Conservation (phyloP, 1,284 basidiomycete genomes). For the Tylopilus sp. region DNA sequence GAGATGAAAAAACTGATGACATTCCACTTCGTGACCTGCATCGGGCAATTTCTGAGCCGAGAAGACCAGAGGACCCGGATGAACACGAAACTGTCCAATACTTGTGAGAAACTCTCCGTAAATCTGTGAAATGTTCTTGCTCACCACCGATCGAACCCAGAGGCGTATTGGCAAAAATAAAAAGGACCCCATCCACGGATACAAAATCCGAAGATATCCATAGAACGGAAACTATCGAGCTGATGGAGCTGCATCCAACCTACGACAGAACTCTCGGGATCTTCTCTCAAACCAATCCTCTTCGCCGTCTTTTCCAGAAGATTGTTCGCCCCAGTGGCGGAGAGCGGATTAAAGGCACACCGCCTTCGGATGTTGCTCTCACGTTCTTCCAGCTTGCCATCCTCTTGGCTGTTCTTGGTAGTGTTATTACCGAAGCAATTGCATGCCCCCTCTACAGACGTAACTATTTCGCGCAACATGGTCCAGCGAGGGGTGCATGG, state of each 20-base stretch:
- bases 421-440: slow-evolving; percentile 78
- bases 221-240: slow-evolving; percentile 79
- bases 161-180: slow-evolving; percentile 61
- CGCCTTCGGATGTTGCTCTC: slow-evolving; percentile 62
- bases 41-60: slow-evolving; percentile 42
- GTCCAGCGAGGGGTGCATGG: slow-evolving; percentile 70
- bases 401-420: slow-evolving; percentile 75
- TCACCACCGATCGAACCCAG: slow-evolving; percentile 33
- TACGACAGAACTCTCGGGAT: slow-evolving; percentile 92
- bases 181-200: slow-evolving; percentile 45
- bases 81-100: slow-evolving; percentile 67
- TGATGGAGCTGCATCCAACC: slow-evolving; percentile 84
- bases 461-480: slow-evolving; percentile 62
- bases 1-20: slow-evolving; percentile 41
- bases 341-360: slow-evolving; percentile 76
- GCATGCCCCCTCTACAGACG: slow-evolving; percentile 87
- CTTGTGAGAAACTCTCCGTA: slow-evolving; percentile 45
- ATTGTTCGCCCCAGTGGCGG: slow-evolving; percentile 81
- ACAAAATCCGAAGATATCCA: slow-evolving; percentile 58
- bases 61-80: slow-evolving; percentile 36
- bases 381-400: slow-evolving; percentile 74
- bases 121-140: no score
- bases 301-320: slow-evolving; percentile 80
- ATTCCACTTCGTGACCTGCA: slow-evolving; percentile 59
- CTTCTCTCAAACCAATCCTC: slow-evolving; percentile 74